Evolutionary conservation across 1,284 basidiomycete genomes (phyloP), one percentile per base, ranked within the genome.

Genomic region (Albatrellus sp.): DNA sequence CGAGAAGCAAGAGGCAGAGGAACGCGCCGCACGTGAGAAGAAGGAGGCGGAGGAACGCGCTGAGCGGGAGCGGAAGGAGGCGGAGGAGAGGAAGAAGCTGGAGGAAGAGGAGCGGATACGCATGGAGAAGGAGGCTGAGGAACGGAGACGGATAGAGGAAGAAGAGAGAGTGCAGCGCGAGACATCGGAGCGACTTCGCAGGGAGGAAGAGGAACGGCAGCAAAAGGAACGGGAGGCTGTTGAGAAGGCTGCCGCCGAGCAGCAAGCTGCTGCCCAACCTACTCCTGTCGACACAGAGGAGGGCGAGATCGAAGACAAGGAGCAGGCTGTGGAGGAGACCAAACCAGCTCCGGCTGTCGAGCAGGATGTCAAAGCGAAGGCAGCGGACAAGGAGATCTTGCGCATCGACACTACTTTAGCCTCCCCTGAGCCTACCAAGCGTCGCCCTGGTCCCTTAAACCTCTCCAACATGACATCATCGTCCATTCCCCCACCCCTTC

Each of bases 391-490:
- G 54, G 75, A 64, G 37, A 33, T 60, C 16, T 64, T 83, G 19
- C 75, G 77, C 37, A 81, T 83, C 59, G 76, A 78, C 53, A 84
- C 80, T 1, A 50, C 64, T 3, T 28, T 62, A 59, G 20, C 59
- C 60, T 13, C 8, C 7, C 39, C 28, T 8, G 56, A 61, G 42
- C 59, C 63, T 34, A 24, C 24, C 24, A 66, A 66, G 55, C 68
- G 62, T 43, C 74, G 80, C n/a, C 85, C 87, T 42, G 79, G 80
- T 43, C 78, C 77, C 38, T 75, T 91, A 35, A 80, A 90, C 54
- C 72, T 88, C 44, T 70, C 74, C 9, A 65, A 63, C 14, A 57
- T 70, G 32, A 58, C 61, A 43, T 73, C 64, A 52, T 56, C 59
- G 37, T 54, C 57, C 45, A 60, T 71, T 41, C 57, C 68, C 34